Percentiles rank a stretch among this genome's conserved stretches.
Evolutionary conservation across 495 filamentous ascomycete species (phyloP).

Genomic region (Trichoderma reesei): DNA sequence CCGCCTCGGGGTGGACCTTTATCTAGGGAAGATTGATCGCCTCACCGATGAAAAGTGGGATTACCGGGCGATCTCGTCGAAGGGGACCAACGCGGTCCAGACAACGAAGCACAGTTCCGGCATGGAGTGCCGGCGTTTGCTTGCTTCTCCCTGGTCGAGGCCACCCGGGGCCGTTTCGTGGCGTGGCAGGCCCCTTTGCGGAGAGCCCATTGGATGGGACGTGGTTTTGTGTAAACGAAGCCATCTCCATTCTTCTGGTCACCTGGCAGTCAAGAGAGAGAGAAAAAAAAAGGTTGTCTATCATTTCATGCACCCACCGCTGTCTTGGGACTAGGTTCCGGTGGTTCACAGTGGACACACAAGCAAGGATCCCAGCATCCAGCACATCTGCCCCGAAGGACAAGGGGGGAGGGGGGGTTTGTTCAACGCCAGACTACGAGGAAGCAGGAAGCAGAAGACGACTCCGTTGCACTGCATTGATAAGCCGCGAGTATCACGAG

Average conservation of each 20-base stretch:
- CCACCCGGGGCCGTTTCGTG: not conserved
- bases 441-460: not conserved
- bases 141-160: not conserved
- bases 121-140: not conserved
- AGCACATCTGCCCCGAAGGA: not conserved
- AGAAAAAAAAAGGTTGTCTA: conserved; percentile 1
- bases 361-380: not conserved
- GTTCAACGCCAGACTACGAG: not conserved
- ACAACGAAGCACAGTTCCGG: not conserved
- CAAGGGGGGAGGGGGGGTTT: not conserved
- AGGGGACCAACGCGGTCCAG: not conserved
- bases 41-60: conserved; percentile 1
- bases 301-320: not conserved
- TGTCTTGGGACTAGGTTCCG: conserved; percentile 2
- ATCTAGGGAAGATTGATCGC: not conserved
- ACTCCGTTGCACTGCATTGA: not conserved
- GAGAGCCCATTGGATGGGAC: not conserved
- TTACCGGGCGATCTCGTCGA: not conserved
- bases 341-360: not conserved
- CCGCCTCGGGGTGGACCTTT: not conserved
- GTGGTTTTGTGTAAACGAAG: not conserved
- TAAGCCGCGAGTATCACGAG: not conserved
- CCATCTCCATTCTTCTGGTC: not conserved
- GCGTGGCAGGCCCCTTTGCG: not conserved
- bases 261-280: not conserved